Conservation (phyloP, 208 protist genomes). For the Trypanosoma rangeli region DNA sequence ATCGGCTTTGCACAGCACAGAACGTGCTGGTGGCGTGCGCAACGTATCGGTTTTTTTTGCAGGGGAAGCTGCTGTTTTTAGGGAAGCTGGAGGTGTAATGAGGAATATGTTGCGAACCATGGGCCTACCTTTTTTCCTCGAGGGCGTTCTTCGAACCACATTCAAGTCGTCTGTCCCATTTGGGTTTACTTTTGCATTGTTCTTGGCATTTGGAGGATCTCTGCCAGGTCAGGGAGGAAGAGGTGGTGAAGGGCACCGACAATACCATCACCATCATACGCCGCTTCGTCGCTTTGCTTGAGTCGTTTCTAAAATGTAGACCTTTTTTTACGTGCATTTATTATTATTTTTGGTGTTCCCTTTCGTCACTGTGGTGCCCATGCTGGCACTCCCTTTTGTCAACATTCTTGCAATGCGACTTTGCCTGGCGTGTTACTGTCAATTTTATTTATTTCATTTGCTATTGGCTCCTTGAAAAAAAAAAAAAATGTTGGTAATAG, state of each 20-base stretch:
- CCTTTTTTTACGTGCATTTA: conserved; percentile 15
- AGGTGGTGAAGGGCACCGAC: conserved; percentile 17
- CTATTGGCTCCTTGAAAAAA: too few species aligned
- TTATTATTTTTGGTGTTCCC: conserved; percentile 8
- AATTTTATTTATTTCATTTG: too few species aligned
- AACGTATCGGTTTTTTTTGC: conserved; percentile 44
- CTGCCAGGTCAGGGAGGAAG: conserved; percentile 39
- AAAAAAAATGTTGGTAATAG: background rate
- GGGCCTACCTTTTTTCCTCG: conserved; percentile 79
- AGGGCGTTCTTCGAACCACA: conserved; percentile 67
- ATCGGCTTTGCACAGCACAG: conserved; percentile 60
- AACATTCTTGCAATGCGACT: too few species aligned
- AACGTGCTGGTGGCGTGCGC: conserved; percentile 76
- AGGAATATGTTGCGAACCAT: conserved; percentile 51
- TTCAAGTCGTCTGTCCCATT: conserved; percentile 90
- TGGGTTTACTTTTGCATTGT: conserved; percentile 75
- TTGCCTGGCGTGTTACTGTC: too few species aligned
- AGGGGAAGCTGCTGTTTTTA: conserved; percentile 72
- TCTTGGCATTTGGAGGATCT: conserved; percentile 67
- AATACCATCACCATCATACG: conserved; percentile 29
- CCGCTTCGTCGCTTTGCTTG: conserved; percentile 41
- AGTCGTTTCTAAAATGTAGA: conserved; percentile 15
- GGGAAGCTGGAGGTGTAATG: conserved; percentile 63
- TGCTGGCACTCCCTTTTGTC: background rate
- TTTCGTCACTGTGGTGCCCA: background rate